Conservation (phyloP, 2,329 filamentous ascomycete genomes). For the Fusarium nisikadoi region DNA sequence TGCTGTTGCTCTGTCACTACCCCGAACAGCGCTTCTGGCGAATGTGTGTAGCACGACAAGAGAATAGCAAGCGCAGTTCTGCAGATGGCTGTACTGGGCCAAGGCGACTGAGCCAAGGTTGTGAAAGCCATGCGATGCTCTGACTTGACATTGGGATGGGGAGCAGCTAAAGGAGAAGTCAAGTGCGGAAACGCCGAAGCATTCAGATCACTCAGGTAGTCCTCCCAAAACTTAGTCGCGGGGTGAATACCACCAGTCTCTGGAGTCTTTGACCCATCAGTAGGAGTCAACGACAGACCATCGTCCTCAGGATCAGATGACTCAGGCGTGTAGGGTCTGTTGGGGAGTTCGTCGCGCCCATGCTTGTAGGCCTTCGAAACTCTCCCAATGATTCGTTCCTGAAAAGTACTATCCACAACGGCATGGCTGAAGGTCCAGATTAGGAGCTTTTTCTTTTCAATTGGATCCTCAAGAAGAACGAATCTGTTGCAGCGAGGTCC, state of each 20-base stretch:
- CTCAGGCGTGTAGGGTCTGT: not conserved
- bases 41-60: slow-evolving; percentile 7
- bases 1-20: not conserved
- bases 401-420: not conserved
- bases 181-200: slow-evolving; percentile 10
- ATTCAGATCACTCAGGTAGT: not conserved
- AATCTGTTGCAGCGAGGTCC: slow-evolving; percentile 14
- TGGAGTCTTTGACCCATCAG: not conserved
- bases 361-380: slow-evolving; percentile 2
- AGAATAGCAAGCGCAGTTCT: slow-evolving; percentile 4
- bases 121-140: not conserved
- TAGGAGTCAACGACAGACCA: not conserved
- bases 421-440: slow-evolving; percentile 10
- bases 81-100: not conserved
- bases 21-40: slow-evolving; percentile 4
- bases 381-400: not conserved
- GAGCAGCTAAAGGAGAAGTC: not conserved
- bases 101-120: accelerated
- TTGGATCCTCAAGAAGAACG: not conserved
- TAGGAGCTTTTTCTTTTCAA: not conserved
- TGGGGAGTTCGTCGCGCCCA: not conserved
- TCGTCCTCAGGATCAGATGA: not conserved
- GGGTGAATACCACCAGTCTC: not conserved
- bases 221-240: not conserved
- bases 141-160: not conserved